phyloP scores from a whole-genome alignment of 108 stramenopile genomes.

The Pelagomonas calceolata region DNA sequence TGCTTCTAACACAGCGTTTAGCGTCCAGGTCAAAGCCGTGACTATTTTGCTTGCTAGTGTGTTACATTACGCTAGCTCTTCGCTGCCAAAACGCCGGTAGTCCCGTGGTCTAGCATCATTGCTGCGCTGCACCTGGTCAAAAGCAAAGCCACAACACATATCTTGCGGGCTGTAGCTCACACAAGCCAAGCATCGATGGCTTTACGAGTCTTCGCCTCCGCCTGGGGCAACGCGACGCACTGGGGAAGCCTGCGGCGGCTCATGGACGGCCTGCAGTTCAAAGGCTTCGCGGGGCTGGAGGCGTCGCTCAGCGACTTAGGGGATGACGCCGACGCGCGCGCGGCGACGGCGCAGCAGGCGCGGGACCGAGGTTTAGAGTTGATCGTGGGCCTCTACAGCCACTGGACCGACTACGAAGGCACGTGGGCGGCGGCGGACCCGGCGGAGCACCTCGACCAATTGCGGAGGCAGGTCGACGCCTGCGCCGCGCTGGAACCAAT shows the following conservation, averaged over 20 bases:
- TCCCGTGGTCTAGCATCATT: too few species aligned
- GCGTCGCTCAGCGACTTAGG: neutral
- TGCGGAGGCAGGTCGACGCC: neutral
- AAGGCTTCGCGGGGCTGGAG: constrained; percentile 1
- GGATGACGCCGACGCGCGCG: neutral
- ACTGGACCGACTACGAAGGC: neutral
- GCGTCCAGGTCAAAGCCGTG: too few species aligned
- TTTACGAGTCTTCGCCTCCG: too few species aligned
- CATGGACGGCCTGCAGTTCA: neutral
- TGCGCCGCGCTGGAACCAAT: neutral
- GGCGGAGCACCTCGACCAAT: neutral
- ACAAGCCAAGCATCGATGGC: too few species aligned
- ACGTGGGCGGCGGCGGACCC: neutral
- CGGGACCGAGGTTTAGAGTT: neutral
- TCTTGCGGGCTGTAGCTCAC: too few species aligned
- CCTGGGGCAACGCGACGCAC: too few species aligned
- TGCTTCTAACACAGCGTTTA: too few species aligned
- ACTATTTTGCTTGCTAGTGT: too few species aligned
- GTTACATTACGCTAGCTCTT: too few species aligned
- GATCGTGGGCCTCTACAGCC: constrained; percentile 1
- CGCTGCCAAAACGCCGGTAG: too few species aligned
- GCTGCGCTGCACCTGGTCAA: too few species aligned
- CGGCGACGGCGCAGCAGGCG: neutral
- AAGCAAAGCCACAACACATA: too few species aligned
- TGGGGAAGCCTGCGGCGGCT: neutral